A percentile compares a stretch with the other conserved stretches of the same genome.
Conservation (phyloP, 2,329 filamentous ascomycete genomes). For the Fusarium sp. region DNA sequence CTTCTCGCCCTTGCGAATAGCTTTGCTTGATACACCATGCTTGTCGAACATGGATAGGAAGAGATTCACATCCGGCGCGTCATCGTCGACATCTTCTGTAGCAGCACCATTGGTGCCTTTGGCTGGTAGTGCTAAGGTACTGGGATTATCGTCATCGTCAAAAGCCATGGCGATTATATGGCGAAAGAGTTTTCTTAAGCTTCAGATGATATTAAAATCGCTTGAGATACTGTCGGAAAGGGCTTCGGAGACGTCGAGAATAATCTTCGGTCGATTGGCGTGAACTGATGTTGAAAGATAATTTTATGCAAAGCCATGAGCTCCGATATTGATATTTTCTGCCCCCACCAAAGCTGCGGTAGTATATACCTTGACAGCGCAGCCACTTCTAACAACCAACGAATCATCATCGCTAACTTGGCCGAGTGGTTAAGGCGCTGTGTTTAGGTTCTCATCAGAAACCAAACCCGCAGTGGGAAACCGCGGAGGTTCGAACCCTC, state of each 20-base stretch:
- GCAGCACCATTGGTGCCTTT: constrained; percentile 43
- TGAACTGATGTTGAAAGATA: constrained; percentile 29
- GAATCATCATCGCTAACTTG: constrained; percentile 38
- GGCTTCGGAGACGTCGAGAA: not conserved
- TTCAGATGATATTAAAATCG: not conserved
- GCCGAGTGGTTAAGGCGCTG: constrained; percentile 41
- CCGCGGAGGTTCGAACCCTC: constrained; percentile 41
- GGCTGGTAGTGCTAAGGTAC: constrained; percentile 25
- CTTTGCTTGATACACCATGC: constrained; percentile 62
- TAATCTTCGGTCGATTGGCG: not conserved
- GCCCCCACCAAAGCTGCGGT: fast-evolving
- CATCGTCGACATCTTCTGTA: constrained; percentile 74
- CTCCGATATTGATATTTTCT: constrained; percentile 8
- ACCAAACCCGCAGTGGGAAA: constrained; percentile 41
- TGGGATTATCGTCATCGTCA: constrained; percentile 56
- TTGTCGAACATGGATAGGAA: constrained; percentile 65
- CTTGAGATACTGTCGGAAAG: not conserved
- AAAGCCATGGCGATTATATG: constrained; percentile 50
- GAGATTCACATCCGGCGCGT: constrained; percentile 87
- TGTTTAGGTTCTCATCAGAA: constrained; percentile 38
- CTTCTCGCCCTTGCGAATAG: constrained; percentile 93
- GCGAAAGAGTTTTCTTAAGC: not conserved
- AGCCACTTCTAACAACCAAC: not conserved
- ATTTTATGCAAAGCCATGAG: constrained; percentile 35
- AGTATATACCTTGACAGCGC: fast-evolving